Base-by-base conservation (phyloP, 2,329 filamentous ascomycete genomes). In the Pyricularia pennisetigena region DNA sequence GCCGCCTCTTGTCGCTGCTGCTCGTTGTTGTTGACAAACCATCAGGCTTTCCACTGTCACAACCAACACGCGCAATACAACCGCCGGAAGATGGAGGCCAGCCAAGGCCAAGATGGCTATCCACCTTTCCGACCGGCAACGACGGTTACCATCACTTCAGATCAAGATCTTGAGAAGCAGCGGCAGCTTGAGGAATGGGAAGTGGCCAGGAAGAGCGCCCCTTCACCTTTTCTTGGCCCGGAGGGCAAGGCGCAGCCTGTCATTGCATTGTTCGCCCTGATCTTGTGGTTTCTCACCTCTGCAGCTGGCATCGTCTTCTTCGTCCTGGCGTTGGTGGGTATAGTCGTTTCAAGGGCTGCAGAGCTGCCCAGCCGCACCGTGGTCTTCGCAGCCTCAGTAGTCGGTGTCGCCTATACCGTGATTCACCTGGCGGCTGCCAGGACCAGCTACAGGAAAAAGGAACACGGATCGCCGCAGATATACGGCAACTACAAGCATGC, bases 301-400 rank as follows among this genome's bases (percentile, higher is more conserved):
- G 68, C 68, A 0, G 71, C 72, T 7, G 76, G 75, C 12, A 70
- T 77, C 35, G 64, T 71, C 28, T 70, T 78, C 10, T 73, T 74
- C 2, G 64, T 77, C 12, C 70, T 75, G 8, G 70, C 75, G 16
- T 70, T 76, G 41, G 29, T 73, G 10, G 71, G 73, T 9, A 71
- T 72, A 3, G 32, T 70, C 35, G 70, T 72, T 16, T 67, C 73
- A 1, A 69, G 72, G 59, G 70, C 71, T 4, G 41, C 24, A 23
- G 71, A 72, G 63, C 74, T 73, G 30, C 73, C 77, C 29, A 71
- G 76, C 12, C 73, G 76, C 14, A 73, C 76, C 64, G 69, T 77
- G 8, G 70, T 77, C 6, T 68, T 78, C 54, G 74, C 75, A 64
- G 74, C 75, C 14, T 72, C 72, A 1, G 65, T 67, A 0, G 68